Percentiles rank a stretch among this genome's conserved stretches.
Evolutionary conservation across 1,139 yeast genomes (phyloP).

Genomic region (Saccharomyces pastorianus): DNA sequence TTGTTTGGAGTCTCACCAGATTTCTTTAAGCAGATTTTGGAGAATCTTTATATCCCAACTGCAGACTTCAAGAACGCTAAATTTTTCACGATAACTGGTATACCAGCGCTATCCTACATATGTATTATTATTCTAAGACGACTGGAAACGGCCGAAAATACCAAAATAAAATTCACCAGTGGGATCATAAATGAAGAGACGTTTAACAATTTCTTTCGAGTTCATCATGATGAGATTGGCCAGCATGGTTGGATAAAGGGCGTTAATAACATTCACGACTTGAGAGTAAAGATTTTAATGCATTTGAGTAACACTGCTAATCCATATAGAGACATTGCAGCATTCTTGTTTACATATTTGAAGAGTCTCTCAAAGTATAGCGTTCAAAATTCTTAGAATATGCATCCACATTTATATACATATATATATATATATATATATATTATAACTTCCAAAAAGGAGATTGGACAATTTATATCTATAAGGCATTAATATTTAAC

Average conservation of each 20-base stretch:
- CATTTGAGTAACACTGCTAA: constrained; percentile 32
- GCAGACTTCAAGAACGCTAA: constrained; percentile 28
- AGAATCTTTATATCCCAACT: constrained; percentile 35
- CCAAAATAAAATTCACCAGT: constrained; percentile 1
- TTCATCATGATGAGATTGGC: neutral
- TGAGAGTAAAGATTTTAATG: constrained; percentile 36
- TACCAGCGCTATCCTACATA: constrained; percentile 46
- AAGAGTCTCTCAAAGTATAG: constrained; percentile 33
- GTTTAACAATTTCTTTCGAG: constrained; percentile 4
- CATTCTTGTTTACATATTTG: constrained; percentile 41
- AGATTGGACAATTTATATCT: neutral
- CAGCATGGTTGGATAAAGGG: constrained; percentile 30
- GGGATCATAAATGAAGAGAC: constrained; percentile 8
- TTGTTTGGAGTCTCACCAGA: constrained; percentile 32
- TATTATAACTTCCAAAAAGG: neutral
- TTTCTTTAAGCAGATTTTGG: constrained; percentile 36
- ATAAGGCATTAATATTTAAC: constrained; percentile 6
- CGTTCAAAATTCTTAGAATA: neutral
- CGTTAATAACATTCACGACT: constrained; percentile 33
- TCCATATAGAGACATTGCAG: constrained; percentile 37
- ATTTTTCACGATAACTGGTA: constrained; percentile 46
- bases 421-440: neutral
- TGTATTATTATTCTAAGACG: constrained; percentile 18
- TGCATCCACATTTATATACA: neutral
- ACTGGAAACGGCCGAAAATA: constrained; percentile 9